Evolutionary conservation across 2,329 filamentous ascomycete genomes (phyloP), one percentile per base, ranked within the genome.

Genomic region (Clonostachys solani): DNA sequence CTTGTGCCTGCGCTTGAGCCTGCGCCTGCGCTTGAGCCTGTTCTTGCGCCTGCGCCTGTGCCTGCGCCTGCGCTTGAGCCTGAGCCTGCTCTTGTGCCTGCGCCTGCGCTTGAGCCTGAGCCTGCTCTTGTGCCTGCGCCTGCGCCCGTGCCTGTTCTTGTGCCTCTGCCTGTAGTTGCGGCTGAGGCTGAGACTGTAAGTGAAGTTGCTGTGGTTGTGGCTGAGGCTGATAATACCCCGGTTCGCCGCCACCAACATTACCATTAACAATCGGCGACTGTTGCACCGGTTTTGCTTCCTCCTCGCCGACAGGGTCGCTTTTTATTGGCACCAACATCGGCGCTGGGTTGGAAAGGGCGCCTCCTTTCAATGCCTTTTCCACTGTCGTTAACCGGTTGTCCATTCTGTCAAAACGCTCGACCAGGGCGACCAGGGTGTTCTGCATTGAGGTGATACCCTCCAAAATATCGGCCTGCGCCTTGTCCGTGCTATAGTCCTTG

Each of bases 381-480:
- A 71, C 57, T 47, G 63, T 68, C 16, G 53, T 59, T 49, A 69
- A 45, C 19, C 65, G 57, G 40, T 60, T 56, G 48, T 74, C 71
- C 43, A 77, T 52, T 13, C 60, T 61, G 15, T 53, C 60, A 33
- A 75, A 55, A 35, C 70, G 67, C 8, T 62, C 55, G 47, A 66
- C 57, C 23, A 75, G 60, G 8, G 52, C 58, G 8, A 50, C 48
- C 33, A 76, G 60, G 13, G 65, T 66, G 37, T 51, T 60, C 41
- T 69, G 67, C 48, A 79, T 61, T 15, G 63, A 56, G 12, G 61
- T 52, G 34, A 83, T 71, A n/a, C 72, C 69, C 1, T 84, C 80
- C 47, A 85, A 57, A 33, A 85, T 81, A 49, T 84, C 82, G 8
- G 75, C 69, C 15, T 79, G 72, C 4, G 78, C 73, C 61, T 83